Conservation (phyloP, 805 yeast species). For the Pichia eremophila region DNA sequence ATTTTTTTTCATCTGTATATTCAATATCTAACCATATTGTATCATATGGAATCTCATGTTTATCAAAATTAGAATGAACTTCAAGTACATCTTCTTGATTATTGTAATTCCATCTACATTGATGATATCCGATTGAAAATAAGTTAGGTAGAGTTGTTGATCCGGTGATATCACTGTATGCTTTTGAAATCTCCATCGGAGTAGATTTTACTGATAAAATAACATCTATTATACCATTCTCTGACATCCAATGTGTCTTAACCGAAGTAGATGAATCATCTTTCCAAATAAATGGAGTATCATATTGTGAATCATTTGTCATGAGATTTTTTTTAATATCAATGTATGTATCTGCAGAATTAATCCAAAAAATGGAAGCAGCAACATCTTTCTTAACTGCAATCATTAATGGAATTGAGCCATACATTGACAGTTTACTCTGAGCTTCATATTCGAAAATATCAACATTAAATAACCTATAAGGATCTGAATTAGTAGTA, state of each 20-base stretch:
- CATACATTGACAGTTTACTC: conserved; percentile 87
- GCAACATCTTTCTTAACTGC: conserved; percentile 51
- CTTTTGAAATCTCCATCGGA: conserved; percentile 44
- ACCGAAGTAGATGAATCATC: conserved; percentile 9
- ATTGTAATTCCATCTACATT: conserved; percentile 95
- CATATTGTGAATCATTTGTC: conserved; percentile 4
- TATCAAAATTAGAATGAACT: conserved; percentile 63
- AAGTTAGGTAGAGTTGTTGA: conserved; percentile 61
- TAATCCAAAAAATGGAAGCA: conserved; percentile 83
- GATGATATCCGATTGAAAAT: conserved; percentile 85
- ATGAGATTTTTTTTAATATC: conserved; percentile 43
- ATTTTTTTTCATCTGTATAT: conserved; percentile 77
- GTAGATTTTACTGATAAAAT: conserved; percentile 52
- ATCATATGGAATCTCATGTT: conserved; percentile 71
- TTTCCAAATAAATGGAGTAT: conserved; percentile 2
- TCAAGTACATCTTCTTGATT: conserved; percentile 78
- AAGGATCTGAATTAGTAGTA: conserved; percentile 60
- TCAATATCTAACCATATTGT: conserved; percentile 93
- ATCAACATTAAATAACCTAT: conserved; percentile 85
- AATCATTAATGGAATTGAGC: conserved; percentile 81
- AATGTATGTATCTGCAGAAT: conserved; percentile 85
- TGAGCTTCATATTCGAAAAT: conserved; percentile 86
- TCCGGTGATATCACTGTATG: conserved; percentile 69
- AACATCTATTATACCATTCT: conserved; percentile 74
- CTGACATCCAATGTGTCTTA: conserved; percentile 87